Base-by-base conservation (phyloP, 2,329 filamentous ascomycete genomes). In the Penicillium sp. region DNA sequence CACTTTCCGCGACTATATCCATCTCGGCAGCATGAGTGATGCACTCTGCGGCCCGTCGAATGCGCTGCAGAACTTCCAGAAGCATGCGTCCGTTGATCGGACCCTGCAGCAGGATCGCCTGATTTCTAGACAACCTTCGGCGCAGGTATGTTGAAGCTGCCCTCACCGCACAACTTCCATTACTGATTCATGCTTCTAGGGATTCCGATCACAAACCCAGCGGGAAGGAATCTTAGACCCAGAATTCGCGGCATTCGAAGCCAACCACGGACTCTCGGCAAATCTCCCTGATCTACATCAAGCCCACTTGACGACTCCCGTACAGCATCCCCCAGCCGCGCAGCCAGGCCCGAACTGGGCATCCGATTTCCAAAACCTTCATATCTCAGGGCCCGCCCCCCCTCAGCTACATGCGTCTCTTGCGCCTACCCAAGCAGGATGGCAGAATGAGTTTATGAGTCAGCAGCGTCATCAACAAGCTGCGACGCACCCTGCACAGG, bases 11-110 rank as follows among this genome's bases (percentile, higher is more conserved):
- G 12, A 37, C 20, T 12, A 34, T n/a, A 45, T 37, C 28, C 17
- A 39, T 48, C 35, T 42, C 43, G 55, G 45, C 70, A 79, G 65
- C 67, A 90, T 90, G 88, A 81, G 85, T 54, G 87, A 90, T 69
- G 82, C 84, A 67, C 79, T 90, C 57, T 93, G 90, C 73, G 89
- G 90, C 60, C 89, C 90, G 17, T 90, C 90, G 12, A 92, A 90
- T 75, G 84, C 89, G 63, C 84, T 91, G 54, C 90, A 91, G 75
- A 88, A 84, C 70, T 86, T 92, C 72, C 84, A 89, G 69, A 87
- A 89, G 68, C 89, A 92, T 74, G 79, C 85, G 11, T 82, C 88
- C 51, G 82, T 85, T 63, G 89, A 92, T 72, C 82, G 88, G 56
- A 87, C 87, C 10, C 80, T 90, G 51, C 89, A 92, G 71, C 90